phyloP scores from a whole-genome alignment of 495 filamentous ascomycete genomes.

The Collariella sp. region DNA sequence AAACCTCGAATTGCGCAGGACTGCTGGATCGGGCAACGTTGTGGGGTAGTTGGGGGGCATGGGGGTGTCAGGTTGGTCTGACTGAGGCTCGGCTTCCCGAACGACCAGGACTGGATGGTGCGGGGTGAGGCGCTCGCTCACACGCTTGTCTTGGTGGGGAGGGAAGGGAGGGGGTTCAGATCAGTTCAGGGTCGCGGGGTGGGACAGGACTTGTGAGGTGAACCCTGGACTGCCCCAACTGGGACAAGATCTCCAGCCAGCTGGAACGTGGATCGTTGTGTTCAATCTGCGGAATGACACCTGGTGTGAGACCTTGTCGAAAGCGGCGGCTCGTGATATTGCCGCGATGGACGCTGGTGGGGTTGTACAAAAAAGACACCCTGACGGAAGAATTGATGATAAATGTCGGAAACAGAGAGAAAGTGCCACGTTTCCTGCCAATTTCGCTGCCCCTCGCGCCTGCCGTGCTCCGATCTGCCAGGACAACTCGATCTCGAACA shows the following conservation, averaged over 20 bases:
- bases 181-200: neutral
- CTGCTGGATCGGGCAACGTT: neutral
- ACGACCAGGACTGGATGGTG: conserved; percentile 7
- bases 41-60: neutral
- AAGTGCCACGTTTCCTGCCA: too few species aligned
- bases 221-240: neutral
- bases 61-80: conserved; percentile 2
- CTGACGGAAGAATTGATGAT: too few species aligned
- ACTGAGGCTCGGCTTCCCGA: conserved; percentile 18
- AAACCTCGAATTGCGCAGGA: neutral
- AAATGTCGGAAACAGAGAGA: too few species aligned
- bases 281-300: too few species aligned
- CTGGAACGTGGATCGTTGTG: neutral
- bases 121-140: neutral
- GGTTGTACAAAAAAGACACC: too few species aligned
- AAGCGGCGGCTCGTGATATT: too few species aligned
- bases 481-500: too few species aligned
- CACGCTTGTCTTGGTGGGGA: neutral
- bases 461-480: too few species aligned
- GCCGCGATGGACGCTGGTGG: too few species aligned
- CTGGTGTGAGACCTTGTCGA: too few species aligned
- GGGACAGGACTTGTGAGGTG: neutral
- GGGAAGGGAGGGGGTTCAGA: neutral
- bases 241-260: neutral
- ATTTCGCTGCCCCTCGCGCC: too few species aligned